Evolutionary conservation across 2,329 filamentous ascomycete species (phyloP).

Genomic region (Alternaria sp.): DNA sequence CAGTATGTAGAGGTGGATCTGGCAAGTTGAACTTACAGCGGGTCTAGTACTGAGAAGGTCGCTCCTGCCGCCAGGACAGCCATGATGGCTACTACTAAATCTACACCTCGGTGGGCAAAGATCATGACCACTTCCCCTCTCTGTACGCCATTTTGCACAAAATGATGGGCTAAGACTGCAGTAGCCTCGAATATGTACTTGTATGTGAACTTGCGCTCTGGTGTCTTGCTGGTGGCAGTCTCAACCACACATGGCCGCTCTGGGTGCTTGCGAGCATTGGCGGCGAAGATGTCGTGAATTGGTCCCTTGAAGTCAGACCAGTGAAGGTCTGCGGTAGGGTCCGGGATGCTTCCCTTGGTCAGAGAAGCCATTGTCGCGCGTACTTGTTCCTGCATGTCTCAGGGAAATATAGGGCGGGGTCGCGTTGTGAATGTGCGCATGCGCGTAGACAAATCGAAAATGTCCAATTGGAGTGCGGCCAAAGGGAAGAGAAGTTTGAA

Average conservation of each 20-base stretch:
- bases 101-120: slow-evolving; percentile 83
- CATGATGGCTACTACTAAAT: slow-evolving; percentile 81
- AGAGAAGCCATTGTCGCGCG: slow-evolving; percentile 40
- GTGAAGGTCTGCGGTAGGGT: slow-evolving; percentile 72
- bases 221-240: slow-evolving; percentile 62
- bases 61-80: slow-evolving; percentile 69
- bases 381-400: slow-evolving; percentile 24
- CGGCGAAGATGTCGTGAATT: slow-evolving; percentile 74
- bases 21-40: slow-evolving; percentile 63
- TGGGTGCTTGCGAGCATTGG: slow-evolving; percentile 73
- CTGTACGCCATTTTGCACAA: slow-evolving; percentile 75
- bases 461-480: slow-evolving; percentile 5
- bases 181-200: slow-evolving; percentile 85
- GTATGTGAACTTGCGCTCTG: slow-evolving; percentile 79
- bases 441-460: slow-evolving; percentile 1
- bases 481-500: not conserved
- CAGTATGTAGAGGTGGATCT: not conserved
- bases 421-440: slow-evolving; percentile 16
- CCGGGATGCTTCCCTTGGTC: slow-evolving; percentile 57
- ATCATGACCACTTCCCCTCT: slow-evolving; percentile 93
- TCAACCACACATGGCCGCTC: slow-evolving; percentile 74
- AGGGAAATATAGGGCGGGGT: slow-evolving; percentile 24
- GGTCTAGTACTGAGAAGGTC: slow-evolving; percentile 75
- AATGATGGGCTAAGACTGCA: slow-evolving; percentile 80
- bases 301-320: slow-evolving; percentile 72